Evolutionary conservation across 495 filamentous ascomycete species (phyloP), one percentile per base, ranked within the genome.

Genomic region (Diplogelasinospora grovesii): DNA sequence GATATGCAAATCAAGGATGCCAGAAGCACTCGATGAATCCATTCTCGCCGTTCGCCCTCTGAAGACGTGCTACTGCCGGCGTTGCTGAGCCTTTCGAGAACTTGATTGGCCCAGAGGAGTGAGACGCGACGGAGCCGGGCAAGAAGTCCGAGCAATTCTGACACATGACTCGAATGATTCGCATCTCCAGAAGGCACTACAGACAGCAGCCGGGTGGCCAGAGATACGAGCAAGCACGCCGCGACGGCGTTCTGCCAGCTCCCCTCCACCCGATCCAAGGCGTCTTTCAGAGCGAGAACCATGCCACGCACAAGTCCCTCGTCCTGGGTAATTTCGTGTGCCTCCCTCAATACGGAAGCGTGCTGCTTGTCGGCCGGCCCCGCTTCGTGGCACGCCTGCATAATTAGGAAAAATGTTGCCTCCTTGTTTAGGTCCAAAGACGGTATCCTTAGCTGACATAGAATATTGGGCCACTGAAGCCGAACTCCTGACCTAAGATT

Each of bases 391-490:
- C 64, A 62, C 9, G 69, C 62, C 44, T 81, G 78, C 9, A 66
- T 49, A 4, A 79, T 29, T 19, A 78, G 57, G 0, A 68, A 37
- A 6, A 48, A 48, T 0, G 72, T 73, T 18, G 71, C 61, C 5
- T 60, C 36, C 16, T 68, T 65, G 18, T 62, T 73, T 28, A 72
- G 67, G 28, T 69, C 62, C 1, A 82, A 24, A 7, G 55, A 59
- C 2, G 68, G 69, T 4, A 57, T 51, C 1, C 49, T 47, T n/a
- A 82, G 54, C 45, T 81, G 69, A 11, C 64, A 45, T 0, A 74
- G 52, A 11, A 81, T 67, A 34, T 80, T 80, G 22, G 67, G 49
- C 71, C 74, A 77, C 32, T 79, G 74, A 18, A 80, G 54, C 0
- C 55, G 47, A 19, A 65, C 43, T 1, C 75, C 75, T 0, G 68